A percentile compares a stretch with the other conserved stretches of the same genome.
These are phyloP conservation scores for Penicillium parvum DNA, from an alignment of 495 filamentous ascomycete species.

Conservation along the genomic window DNA sequence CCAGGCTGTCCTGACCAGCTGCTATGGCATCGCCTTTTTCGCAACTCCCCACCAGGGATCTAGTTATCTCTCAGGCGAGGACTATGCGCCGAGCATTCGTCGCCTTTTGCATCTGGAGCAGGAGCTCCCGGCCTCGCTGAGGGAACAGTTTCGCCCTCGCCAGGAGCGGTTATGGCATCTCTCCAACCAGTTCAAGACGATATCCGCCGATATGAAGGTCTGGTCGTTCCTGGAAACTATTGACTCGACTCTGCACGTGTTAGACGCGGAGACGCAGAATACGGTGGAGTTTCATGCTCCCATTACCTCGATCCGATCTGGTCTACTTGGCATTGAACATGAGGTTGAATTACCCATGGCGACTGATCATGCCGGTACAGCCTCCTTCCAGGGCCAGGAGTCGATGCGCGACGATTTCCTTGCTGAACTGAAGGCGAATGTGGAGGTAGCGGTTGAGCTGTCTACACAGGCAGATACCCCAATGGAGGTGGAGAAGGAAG, in stretches of 20 bases:
- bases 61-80: constrained; percentile 56
- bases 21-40: constrained; percentile 58
- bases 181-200: constrained; percentile 53
- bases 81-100: constrained; percentile 51
- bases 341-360: constrained; percentile 55
- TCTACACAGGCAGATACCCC: constrained; percentile 34
- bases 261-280: constrained; percentile 28
- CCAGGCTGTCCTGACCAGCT: constrained; percentile 48
- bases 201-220: constrained; percentile 59
- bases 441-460: constrained; percentile 40
- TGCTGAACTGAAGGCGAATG: constrained; percentile 41
- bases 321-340: constrained; percentile 49
- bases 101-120: constrained; percentile 52
- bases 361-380: constrained; percentile 54
- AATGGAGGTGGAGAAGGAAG: constrained; percentile 44
- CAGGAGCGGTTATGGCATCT: constrained; percentile 44
- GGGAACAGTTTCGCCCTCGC: constrained; percentile 47
- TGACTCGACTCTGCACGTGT: constrained; percentile 53
- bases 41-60: constrained; percentile 62
- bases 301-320: constrained; percentile 59
- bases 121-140: constrained; percentile 46
- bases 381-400: constrained; percentile 53
- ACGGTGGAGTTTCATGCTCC: constrained; percentile 47
- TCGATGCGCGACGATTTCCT: constrained; percentile 48
- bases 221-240: constrained; percentile 64